These are phyloP conservation scores for Papilionanthe hybrid DNA, from an alignment of 116 monocot genomes.

Conservation along the genomic window DNA sequence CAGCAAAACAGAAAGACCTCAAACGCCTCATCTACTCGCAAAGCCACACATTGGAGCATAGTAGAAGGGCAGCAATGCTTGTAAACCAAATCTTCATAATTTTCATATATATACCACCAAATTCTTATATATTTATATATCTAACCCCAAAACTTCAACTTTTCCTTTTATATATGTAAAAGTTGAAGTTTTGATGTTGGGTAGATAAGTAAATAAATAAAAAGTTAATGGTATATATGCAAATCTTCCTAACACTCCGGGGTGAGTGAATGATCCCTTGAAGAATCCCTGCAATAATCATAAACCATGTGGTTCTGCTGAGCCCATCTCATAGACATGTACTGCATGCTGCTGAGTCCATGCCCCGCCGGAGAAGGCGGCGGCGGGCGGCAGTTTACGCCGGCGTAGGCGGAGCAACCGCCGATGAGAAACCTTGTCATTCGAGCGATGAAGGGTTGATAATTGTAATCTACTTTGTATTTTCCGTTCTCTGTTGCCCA, in stretches of 20 bases:
- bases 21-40: slow-evolving; percentile 36
- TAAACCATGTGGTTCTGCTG: slow-evolving; percentile 75
- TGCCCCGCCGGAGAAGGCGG: slow-evolving; percentile 29
- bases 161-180: no score
- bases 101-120: no score
- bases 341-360: slow-evolving; percentile 51
- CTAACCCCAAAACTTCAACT: no score
- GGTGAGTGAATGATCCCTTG: slow-evolving; percentile 60
- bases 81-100: no score
- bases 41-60: not conserved
- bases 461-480: slow-evolving; percentile 65
- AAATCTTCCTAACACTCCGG: slow-evolving; percentile 49
- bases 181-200: no score
- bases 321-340: slow-evolving; percentile 71
- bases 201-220: no score
- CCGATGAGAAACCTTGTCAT: slow-evolving; percentile 40
- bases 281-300: slow-evolving; percentile 69
- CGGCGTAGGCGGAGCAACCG: slow-evolving; percentile 44
- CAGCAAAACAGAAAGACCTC: not conserved
- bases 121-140: no score
- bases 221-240: no score
- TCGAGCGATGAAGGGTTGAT: slow-evolving; percentile 60
- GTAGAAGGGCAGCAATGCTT: slow-evolving; percentile 39
- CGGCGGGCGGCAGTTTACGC: slow-evolving; percentile 33
- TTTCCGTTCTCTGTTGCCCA: slow-evolving; percentile 89